Evolutionary conservation across 768 basidiomycete species (phyloP).

Genomic region (Cystofilobasidium bisporidii): DNA sequence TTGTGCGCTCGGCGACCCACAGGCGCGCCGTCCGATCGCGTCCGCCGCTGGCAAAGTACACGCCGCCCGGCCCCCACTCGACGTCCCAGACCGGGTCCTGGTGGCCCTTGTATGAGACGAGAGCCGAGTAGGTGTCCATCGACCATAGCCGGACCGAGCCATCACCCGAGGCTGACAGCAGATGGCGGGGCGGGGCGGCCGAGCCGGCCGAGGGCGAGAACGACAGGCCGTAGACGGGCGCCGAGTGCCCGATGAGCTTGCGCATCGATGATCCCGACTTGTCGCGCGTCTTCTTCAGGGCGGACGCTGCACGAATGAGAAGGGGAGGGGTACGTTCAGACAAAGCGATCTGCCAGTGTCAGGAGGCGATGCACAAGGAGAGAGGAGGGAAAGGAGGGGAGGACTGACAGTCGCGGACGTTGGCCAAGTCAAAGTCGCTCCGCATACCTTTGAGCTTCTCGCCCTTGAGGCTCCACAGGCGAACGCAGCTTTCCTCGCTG

Average conservation of each 20-base stretch:
- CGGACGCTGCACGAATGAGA: constrained; percentile 45
- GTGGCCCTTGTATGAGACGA: constrained; percentile 90
- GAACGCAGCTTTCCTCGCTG: constrained; percentile 88
- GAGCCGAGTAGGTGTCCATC: constrained; percentile 82
- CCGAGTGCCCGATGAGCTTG: constrained; percentile 95
- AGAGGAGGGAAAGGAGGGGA: not conserved
- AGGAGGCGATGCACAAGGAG: no score
- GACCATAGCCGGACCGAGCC: constrained; percentile 88
- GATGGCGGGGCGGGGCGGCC: constrained; percentile 69
- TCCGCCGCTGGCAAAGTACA: constrained; percentile 96
- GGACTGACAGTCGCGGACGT: constrained; percentile 61
- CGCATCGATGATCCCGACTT: constrained; percentile 74
- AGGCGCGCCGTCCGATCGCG: constrained; percentile 87
- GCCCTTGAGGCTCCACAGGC: constrained; percentile 88
- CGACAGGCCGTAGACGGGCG: constrained; percentile 84
- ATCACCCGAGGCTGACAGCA: constrained; percentile 87
- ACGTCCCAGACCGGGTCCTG: constrained; percentile 98
- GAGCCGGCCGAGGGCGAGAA: constrained; percentile 90
- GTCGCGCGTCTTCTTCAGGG: constrained; percentile 59
- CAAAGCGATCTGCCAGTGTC: no score
- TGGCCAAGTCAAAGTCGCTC: constrained; percentile 61
- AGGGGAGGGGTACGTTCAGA: no score
- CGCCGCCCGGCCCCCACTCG: constrained; percentile 94
- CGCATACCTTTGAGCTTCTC: constrained; percentile 69
- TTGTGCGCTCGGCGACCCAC: constrained; percentile 87